Conservation (phyloP, 768 basidiomycete genomes). For the Podaxis carcinomalis region DNA sequence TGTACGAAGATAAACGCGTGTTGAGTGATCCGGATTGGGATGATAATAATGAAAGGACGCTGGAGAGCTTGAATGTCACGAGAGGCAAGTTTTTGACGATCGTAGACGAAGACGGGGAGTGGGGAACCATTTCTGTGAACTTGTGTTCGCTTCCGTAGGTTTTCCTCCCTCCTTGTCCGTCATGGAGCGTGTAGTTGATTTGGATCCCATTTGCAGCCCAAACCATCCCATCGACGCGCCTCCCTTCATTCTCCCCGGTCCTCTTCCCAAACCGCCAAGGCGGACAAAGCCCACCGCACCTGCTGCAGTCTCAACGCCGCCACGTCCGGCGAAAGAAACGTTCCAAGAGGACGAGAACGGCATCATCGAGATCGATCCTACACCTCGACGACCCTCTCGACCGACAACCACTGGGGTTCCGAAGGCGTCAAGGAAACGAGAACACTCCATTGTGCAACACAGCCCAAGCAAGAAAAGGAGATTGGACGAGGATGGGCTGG, state of each 20-base stretch:
- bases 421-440: slow-evolving; percentile 18
- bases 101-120: slow-evolving; percentile 82
- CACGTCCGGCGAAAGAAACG: slow-evolving; percentile 22
- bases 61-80: slow-evolving; percentile 76
- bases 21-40: slow-evolving; percentile 93
- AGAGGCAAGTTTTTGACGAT: slow-evolving; percentile 87
- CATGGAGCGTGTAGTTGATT: not conserved
- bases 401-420: not conserved
- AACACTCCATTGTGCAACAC: slow-evolving; percentile 15
- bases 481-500: slow-evolving; percentile 71
- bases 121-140: slow-evolving; percentile 66
- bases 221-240: slow-evolving; percentile 49
- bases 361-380: slow-evolving; percentile 50
- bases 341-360: slow-evolving; percentile 49
- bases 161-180: slow-evolving; percentile 15
- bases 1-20: slow-evolving; percentile 84
- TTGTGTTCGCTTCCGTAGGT: slow-evolving; percentile 71
- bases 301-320: slow-evolving; percentile 36
- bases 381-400: slow-evolving; percentile 39
- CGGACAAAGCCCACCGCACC: slow-evolving; percentile 34
- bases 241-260: slow-evolving; percentile 60
- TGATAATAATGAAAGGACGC: slow-evolving; percentile 77
- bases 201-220: slow-evolving; percentile 31
- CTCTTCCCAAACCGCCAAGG: slow-evolving; percentile 53
- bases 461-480: slow-evolving; percentile 63